Evolutionary conservation across 495 filamentous ascomycete species (phyloP).

Genomic region (Aspergillus heteromorphus): DNA sequence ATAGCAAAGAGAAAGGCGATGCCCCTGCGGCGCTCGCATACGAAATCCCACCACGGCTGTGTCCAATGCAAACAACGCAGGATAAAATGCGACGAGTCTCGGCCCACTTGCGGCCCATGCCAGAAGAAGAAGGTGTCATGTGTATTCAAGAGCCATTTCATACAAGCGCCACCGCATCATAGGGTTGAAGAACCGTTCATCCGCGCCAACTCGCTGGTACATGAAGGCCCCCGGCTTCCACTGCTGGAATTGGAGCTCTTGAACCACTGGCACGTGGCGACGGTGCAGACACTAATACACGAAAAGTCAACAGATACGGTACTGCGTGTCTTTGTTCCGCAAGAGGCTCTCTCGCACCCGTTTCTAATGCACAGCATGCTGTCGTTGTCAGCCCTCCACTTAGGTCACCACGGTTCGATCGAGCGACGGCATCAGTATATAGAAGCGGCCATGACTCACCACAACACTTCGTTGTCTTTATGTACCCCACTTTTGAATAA

Average conservation of each 20-base stretch:
- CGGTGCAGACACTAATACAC: background rate
- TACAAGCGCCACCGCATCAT: background rate
- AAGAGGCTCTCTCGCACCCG: background rate
- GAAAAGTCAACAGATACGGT: background rate
- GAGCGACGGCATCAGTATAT: background rate
- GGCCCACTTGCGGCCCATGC: slow-evolving; percentile 14
- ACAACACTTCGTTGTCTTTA: slow-evolving; percentile 4
- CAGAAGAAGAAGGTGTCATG: slow-evolving; percentile 7
- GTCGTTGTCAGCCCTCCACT: slow-evolving; percentile 6
- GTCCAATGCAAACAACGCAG: slow-evolving; percentile 18
- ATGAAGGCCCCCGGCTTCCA: background rate
- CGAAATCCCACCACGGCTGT: slow-evolving; percentile 17
- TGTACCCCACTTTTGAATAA: slow-evolving; percentile 3
- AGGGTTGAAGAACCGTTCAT: no score
- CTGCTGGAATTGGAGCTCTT: slow-evolving; percentile 11
- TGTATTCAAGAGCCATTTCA: slow-evolving; percentile 1
- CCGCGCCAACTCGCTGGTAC: background rate
- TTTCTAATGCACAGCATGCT: slow-evolving; percentile 14
- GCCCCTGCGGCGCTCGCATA: slow-evolving; percentile 15
- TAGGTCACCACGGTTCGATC: background rate
- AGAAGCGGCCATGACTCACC: slow-evolving; percentile 8
- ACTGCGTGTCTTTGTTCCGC: slow-evolving; percentile 2
- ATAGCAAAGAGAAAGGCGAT: slow-evolving; percentile 2
- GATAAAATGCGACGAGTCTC: slow-evolving; percentile 21
- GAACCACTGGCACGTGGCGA: slow-evolving; percentile 10